A percentile compares a stretch with the other conserved stretches of the same genome.
phyloP scores from a whole-genome alignment of 805 yeast genomes.

The Candida parachauliodes region DNA sequence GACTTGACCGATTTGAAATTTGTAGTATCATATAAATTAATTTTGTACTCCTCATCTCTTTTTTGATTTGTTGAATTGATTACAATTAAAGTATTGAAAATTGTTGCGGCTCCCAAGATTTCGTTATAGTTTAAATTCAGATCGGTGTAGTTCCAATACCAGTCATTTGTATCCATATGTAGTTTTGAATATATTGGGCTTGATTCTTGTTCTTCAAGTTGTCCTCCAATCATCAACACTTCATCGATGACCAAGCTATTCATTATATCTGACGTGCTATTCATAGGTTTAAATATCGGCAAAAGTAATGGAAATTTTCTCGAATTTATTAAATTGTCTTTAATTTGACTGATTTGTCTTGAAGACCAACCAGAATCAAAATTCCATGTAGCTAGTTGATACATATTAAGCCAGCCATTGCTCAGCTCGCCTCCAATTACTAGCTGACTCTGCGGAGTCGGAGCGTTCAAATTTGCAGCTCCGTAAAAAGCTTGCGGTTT shows the following conservation, averaged over 20 bases:
- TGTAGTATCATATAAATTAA: conserved; percentile 42
- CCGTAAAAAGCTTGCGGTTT: conserved; percentile 57
- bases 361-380: conserved; percentile 67
- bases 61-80: conserved; percentile 25
- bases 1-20: conserved; percentile 29
- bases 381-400: conserved; percentile 72
- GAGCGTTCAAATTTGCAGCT: conserved; percentile 43
- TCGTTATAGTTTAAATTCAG: conserved; percentile 17
- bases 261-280: conserved; percentile 24
- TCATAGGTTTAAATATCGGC: conserved; percentile 45
- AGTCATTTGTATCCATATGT: conserved; percentile 24
- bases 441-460: conserved; percentile 44
- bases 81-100: conserved; percentile 49
- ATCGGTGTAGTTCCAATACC: conserved; percentile 36
- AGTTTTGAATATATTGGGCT: conserved; percentile 43
- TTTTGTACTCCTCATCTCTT: conserved; percentile 18
- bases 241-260: conserved; percentile 32
- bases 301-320: conserved; percentile 51
- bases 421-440: conserved; percentile 65
- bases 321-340: conserved; percentile 42
- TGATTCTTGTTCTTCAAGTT: conserved; percentile 18
- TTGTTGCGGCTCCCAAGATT: conserved; percentile 48
- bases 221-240: conserved; percentile 64
- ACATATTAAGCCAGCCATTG: conserved; percentile 68
- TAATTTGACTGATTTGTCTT: conserved; percentile 24